These are phyloP conservation scores for Scedosporium boydii DNA, from an alignment of 2,329 filamentous ascomycete genomes.

Conservation along the genomic window DNA sequence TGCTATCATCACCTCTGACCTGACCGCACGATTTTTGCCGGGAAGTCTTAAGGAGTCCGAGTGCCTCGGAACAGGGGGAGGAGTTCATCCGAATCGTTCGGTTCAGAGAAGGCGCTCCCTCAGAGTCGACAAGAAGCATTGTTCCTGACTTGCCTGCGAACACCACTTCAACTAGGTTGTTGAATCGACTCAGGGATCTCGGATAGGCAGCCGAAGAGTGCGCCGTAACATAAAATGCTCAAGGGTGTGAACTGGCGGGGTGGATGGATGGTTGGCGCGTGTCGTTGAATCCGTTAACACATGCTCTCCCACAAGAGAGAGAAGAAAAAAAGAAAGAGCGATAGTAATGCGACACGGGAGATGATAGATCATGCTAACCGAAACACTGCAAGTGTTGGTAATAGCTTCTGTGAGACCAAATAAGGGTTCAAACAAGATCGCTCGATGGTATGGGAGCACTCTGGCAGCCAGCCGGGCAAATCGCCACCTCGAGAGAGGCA, in stretches of 20 bases:
- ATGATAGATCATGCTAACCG: not conserved
- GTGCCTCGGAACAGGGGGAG: not conserved
- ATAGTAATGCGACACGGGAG: not conserved
- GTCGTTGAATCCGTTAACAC: not conserved
- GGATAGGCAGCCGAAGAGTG: not conserved
- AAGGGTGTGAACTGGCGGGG: not conserved
- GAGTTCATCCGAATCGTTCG: not conserved
- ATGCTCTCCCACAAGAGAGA: not conserved
- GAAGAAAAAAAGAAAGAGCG: not conserved
- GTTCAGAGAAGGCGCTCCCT: not conserved
- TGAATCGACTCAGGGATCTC: not conserved
- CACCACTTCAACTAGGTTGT: not conserved
- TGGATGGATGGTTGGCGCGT: not conserved
- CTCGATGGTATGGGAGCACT: not conserved
- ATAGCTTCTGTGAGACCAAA: not conserved
- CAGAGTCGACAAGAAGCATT: not conserved
- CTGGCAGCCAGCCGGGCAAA: not conserved
- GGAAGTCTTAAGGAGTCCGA: not conserved
- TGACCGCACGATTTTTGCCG: not conserved
- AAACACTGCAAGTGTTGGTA: not conserved
- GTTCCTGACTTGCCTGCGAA: not conserved
- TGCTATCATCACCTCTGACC: too few species aligned
- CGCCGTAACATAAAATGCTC: not conserved
- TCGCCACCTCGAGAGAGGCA: not conserved
- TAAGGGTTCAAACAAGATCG: not conserved